phyloP scores from a whole-genome alignment of 1,139 yeast genomes.

The Nakaseomyces sp. region DNA sequence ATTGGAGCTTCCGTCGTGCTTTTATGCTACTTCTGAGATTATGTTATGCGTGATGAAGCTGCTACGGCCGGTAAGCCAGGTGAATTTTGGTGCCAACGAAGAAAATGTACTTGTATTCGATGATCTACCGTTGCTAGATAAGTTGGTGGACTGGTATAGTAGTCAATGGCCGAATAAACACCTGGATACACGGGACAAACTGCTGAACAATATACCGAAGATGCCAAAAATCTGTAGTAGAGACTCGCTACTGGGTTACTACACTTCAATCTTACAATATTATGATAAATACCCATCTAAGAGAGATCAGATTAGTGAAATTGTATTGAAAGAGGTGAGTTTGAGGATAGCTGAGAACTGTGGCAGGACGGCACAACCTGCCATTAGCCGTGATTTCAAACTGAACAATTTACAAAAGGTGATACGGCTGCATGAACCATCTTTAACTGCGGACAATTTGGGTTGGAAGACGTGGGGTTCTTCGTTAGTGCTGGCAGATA shows the following conservation, averaged over 20 bases:
- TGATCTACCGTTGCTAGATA: conserved; percentile 16
- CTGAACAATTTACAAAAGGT: conserved; percentile 32
- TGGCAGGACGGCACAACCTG: conserved; percentile 81
- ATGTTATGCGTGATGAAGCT: conserved; percentile 41
- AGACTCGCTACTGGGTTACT: conserved; percentile 43
- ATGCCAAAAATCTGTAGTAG: conserved; percentile 12
- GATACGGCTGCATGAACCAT: conserved; percentile 64
- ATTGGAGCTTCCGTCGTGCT: conserved; percentile 57
- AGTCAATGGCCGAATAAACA: conserved; percentile 33
- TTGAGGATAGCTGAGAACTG: conserved; percentile 68
- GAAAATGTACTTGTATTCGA: conserved; percentile 10
- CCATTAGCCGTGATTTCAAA: conserved; percentile 44
- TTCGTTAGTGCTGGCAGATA: conserved; percentile 57
- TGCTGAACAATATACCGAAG: conserved; percentile 27
- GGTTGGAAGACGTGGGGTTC: conserved; percentile 98
- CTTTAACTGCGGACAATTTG: conserved; percentile 74
- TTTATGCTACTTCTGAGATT: conserved; percentile 43
- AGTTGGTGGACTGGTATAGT: conserved; percentile 38
- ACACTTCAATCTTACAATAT: conserved; percentile 55
- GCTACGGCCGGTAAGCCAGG: conserved; percentile 43
- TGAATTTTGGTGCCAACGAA: conserved; percentile 39
- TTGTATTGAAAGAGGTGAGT: conserved; percentile 49
- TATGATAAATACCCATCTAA: conserved; percentile 25
- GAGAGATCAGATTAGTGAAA: conserved; percentile 23
- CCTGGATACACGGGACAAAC: conserved; percentile 26